Percentiles rank a stretch among this genome's conserved stretches.
Conservation (phyloP, 805 yeast species). For the Pichia manshurica region DNA sequence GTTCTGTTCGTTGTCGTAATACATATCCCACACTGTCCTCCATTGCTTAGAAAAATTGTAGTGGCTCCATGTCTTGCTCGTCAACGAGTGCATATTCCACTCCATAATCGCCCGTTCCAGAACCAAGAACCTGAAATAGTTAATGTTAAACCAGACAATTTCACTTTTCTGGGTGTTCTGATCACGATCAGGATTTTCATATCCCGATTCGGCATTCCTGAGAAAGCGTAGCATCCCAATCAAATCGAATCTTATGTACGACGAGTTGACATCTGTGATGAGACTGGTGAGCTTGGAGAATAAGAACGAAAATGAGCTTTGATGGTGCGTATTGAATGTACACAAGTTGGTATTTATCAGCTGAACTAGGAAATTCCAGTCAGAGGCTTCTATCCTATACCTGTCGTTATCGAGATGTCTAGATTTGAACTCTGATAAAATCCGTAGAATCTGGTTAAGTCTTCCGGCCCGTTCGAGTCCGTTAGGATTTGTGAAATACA, state of each 20-base stretch:
- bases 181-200: not conserved
- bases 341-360: not conserved
- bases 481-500: constrained; percentile 5
- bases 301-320: not conserved
- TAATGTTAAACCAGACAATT: not conserved
- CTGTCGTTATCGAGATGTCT: no score
- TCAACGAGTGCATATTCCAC: constrained; percentile 4
- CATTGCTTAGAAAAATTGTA: constrained; percentile 9
- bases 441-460: not conserved
- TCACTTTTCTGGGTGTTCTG: not conserved
- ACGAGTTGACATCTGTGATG: not conserved
- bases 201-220: constrained; percentile 9
- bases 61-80: constrained; percentile 1
- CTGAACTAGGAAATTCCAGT: constrained; percentile 1
- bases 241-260: not conserved
- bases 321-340: not conserved
- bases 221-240: constrained; percentile 5
- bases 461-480: not conserved
- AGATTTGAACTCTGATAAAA: not conserved
- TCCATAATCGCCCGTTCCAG: constrained; percentile 5
- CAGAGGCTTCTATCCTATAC: not conserved
- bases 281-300: not conserved
- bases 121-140: constrained; percentile 4
- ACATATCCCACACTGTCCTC: constrained; percentile 10
- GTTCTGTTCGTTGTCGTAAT: constrained; percentile 2